phyloP scores from a whole-genome alignment of 805 yeast genomes.

The Metschnikowia bowlesiae region DNA sequence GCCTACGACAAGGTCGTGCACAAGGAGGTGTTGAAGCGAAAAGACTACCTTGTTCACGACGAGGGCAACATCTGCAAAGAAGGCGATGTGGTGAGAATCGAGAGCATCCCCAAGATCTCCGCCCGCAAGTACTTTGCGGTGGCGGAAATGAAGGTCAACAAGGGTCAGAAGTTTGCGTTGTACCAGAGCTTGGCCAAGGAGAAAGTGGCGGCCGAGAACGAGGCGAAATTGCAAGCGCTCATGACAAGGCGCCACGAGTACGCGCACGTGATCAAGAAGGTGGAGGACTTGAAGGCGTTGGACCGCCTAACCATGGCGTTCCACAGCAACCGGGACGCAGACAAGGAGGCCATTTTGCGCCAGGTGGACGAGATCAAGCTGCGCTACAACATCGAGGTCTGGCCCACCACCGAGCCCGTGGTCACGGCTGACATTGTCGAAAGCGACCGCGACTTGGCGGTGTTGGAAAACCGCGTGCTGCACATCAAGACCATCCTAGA shows the following conservation, averaged over 20 bases:
- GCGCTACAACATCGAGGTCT: constrained; percentile 34
- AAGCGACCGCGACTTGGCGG: constrained; percentile 24
- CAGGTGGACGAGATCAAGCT: constrained; percentile 35
- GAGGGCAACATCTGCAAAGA: constrained; percentile 88
- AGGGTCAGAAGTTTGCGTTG: constrained; percentile 86
- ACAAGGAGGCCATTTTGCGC: constrained; percentile 20
- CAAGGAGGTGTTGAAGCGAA: constrained; percentile 71
- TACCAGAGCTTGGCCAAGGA: constrained; percentile 71
- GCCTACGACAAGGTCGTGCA: constrained; percentile 67
- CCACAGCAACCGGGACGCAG: constrained; percentile 22
- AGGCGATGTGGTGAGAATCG: constrained; percentile 93
- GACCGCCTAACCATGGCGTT: constrained; percentile 27
- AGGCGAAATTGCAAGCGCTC: constrained; percentile 50
- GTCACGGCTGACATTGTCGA: constrained; percentile 29
- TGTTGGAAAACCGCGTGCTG: constrained; percentile 24
- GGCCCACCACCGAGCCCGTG: constrained; percentile 42
- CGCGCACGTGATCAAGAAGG: constrained; percentile 25
- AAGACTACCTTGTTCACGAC: constrained; percentile 88
- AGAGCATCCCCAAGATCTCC: constrained; percentile 80
- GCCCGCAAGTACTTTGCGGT: constrained; percentile 82
- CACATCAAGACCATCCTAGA: constrained; percentile 39
- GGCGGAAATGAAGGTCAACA: constrained; percentile 83
- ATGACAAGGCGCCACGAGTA: constrained; percentile 37
- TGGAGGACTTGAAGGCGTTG: constrained; percentile 36
- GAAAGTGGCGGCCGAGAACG: constrained; percentile 65